Evolutionary conservation across 768 basidiomycete species (phyloP), one percentile per base, ranked within the genome.

Genomic region (Lactarius indigo): DNA sequence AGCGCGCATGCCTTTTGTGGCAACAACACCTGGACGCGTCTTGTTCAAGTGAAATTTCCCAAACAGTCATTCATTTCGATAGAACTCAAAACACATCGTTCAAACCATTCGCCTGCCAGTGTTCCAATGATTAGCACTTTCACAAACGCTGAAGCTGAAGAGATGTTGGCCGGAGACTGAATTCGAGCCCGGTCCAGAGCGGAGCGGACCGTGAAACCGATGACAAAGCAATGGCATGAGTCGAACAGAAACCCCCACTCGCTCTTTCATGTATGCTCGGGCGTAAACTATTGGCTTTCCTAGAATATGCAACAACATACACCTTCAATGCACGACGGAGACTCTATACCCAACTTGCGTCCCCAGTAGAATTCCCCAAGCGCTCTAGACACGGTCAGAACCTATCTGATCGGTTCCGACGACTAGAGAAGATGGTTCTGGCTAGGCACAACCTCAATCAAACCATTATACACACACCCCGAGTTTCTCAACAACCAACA

Each of bases 391-490:
- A 82, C 52, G 88, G 86, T 0, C 84, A 82, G 72, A 88, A 90
- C 71, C 81, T 91, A 5, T 81, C 84, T 1, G 78, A 82, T 4
- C 82, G 87, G 17, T 87, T 84, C 68, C 73, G 73, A 6, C 77
- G 79, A n/a, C 79, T 91, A 1, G 89, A 89, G 71, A 82, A 79
- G 63, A 79, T 80, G 2, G 69, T 85, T 8, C 75, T 82, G 42
- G 79, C 79, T 33, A 86, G 83, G 72, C 75, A 78, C 57, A 74
- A 75, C 6, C 73, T 79, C 23, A 72, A 72, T 2, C 68, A 74
- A 47, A 74, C 78, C 15, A 74, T 33, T 23, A 7, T 12, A 28
- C 62, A 56, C 9, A 17, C 37, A 39, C 37, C 57, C 37, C 57
- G 57, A 23, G 23, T 57, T 55, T 20, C 59, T 52, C 75, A 28